Evolutionary conservation across 768 basidiomycete species (phyloP).

Genomic region (Russula sp.): DNA sequence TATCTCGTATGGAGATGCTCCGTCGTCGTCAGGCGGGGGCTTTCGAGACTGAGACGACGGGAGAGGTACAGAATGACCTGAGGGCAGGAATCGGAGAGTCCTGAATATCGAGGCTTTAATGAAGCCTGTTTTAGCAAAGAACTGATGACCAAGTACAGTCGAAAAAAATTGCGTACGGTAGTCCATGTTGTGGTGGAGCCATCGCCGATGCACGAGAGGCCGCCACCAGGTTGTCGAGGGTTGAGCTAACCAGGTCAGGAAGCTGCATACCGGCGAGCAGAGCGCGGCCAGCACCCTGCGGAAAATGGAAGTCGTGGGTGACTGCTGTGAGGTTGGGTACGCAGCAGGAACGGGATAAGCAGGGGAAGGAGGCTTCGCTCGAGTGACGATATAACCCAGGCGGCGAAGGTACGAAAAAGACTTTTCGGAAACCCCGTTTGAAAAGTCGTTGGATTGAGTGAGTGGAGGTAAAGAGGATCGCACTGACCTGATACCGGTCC

Average conservation of each 20-base stretch:
- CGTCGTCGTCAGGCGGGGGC: constrained; percentile 2
- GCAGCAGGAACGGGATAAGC: constrained; percentile 47
- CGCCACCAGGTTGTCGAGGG: constrained; percentile 57
- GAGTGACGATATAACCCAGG: constrained; percentile 81
- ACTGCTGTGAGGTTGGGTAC: constrained; percentile 17
- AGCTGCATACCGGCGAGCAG: constrained; percentile 28
- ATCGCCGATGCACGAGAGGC: constrained; percentile 43
- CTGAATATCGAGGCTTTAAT: constrained; percentile 56
- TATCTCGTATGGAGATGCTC: constrained; percentile 58
- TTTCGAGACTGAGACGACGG: constrained; percentile 28
- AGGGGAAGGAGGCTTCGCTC: constrained; percentile 54
- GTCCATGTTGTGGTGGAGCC: constrained; percentile 44
- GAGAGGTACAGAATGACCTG: constrained; percentile 50
- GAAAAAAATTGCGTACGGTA: constrained; percentile 36
- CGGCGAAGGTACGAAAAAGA: constrained; percentile 90
- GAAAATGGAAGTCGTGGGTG: constrained; percentile 28
- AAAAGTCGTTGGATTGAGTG: not conserved
- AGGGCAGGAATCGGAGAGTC: constrained; percentile 63
- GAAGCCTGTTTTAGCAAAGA: not conserved
- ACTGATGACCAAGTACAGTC: not conserved
- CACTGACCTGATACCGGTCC: constrained; percentile 79
- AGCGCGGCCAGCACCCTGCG: constrained; percentile 29
- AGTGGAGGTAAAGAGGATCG: not conserved
- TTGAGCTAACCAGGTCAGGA: constrained; percentile 26
- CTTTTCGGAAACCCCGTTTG: constrained; percentile 34